Conservation (phyloP, 2,329 filamentous ascomycete species). For the Aspergillus cejpii region DNA sequence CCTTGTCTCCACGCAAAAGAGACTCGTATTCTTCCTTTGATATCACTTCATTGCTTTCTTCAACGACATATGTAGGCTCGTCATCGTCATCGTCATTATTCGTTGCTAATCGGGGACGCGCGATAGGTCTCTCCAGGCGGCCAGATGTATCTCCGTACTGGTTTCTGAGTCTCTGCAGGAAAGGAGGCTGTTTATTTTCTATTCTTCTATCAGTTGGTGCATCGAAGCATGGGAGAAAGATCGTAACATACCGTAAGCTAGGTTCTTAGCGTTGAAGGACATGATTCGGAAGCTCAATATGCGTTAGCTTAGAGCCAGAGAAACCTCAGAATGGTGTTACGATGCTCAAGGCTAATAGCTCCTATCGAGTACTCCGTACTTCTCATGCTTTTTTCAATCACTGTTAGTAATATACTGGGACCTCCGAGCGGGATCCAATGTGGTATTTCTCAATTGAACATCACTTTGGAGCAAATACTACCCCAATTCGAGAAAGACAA, state of each 20-base stretch:
- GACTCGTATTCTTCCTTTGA: constrained; percentile 41
- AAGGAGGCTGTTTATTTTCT: constrained; percentile 37
- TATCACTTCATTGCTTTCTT: constrained; percentile 40
- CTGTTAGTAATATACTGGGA: not conserved
- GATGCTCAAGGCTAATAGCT: not conserved
- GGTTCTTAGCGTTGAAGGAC: constrained; percentile 40
- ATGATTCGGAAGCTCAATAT: constrained; percentile 21
- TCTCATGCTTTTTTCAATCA: not conserved
- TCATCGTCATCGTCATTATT: constrained; percentile 37
- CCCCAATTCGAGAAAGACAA: no score
- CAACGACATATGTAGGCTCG: constrained; percentile 41
- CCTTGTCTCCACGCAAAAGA: constrained; percentile 27
- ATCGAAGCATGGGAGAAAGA: constrained; percentile 3
- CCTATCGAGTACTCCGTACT: not conserved
- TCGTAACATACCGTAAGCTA: constrained; percentile 36
- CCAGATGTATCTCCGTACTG: constrained; percentile 33
- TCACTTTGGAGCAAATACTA: no score
- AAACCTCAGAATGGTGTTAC: not conserved
- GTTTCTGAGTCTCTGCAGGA: constrained; percentile 37
- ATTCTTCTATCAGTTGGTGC: constrained; percentile 23
- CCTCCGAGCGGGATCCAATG: no score
- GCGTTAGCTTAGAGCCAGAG: constrained; percentile 3
- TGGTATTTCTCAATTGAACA: not conserved
- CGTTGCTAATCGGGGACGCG: constrained; percentile 33
- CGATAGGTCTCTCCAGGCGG: constrained; percentile 34